These are phyloP conservation scores for Fusarium proliferatum DNA, from an alignment of 2,329 filamentous ascomycete species.

Conservation along the genomic window DNA sequence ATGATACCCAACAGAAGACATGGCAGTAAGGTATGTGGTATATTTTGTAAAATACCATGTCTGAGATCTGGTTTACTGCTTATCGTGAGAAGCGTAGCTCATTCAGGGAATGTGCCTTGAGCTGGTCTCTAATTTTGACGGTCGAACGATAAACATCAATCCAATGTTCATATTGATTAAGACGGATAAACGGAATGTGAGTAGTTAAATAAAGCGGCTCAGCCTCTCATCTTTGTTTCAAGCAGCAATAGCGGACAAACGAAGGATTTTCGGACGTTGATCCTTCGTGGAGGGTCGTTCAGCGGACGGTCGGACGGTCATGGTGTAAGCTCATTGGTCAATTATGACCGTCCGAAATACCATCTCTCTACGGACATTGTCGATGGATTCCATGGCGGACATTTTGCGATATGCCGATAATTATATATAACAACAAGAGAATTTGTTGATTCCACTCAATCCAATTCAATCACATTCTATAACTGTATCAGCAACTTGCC, in stretches of 20 bases:
- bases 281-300: slow-evolving; percentile 1
- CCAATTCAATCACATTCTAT: background rate
- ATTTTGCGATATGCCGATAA: background rate
- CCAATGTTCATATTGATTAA: background rate
- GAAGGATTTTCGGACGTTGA: background rate
- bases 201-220: background rate
- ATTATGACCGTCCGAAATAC: background rate
- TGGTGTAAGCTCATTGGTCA: slow-evolving; percentile 34
- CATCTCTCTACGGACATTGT: background rate
- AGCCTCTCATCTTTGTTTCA: background rate
- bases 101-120: background rate
- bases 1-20: background rate
- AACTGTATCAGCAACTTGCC: background rate
- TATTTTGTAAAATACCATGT: background rate
- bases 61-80: background rate
- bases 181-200: background rate
- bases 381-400: background rate
- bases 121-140: background rate
- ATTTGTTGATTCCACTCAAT: background rate
- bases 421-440: background rate
- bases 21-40: background rate
- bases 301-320: slow-evolving; percentile 11
- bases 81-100: background rate
- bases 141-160: background rate
- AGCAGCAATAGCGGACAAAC: background rate